These are phyloP conservation scores for Hirsutella minnesotensis DNA, from an alignment of 2,329 filamentous ascomycete genomes.

Conservation along the genomic window DNA sequence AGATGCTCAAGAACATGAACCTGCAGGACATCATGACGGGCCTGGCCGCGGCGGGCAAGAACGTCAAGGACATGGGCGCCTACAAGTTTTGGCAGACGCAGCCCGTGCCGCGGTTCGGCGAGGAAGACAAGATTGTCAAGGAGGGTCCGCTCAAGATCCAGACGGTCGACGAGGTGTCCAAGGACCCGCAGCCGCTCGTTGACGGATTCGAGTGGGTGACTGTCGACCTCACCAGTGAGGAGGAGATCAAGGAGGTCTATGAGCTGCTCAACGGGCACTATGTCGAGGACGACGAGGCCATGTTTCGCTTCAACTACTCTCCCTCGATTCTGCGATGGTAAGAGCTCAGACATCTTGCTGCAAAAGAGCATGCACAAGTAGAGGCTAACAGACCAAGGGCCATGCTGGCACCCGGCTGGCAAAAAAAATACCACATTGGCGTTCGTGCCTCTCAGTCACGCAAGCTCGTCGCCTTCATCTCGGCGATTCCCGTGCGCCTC, in stretches of 20 bases:
- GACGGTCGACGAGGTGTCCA: constrained; percentile 65
- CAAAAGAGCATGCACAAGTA: no score
- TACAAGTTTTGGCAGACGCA: constrained; percentile 99
- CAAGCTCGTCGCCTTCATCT: constrained; percentile 92
- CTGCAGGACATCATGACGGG: constrained; percentile 65
- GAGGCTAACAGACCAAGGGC: constrained; percentile 46
- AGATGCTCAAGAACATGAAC: constrained; percentile 49
- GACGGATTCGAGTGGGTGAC: constrained; percentile 91
- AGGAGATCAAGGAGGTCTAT: constrained; percentile 79
- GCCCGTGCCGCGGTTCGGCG: constrained; percentile 76
- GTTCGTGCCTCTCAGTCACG: constrained; percentile 73
- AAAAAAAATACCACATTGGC: constrained; percentile 87
- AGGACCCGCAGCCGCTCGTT: constrained; percentile 62
- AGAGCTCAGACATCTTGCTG: no score
- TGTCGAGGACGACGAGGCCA: constrained; percentile 92
- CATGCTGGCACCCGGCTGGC: constrained; percentile 89
- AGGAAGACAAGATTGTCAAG: constrained; percentile 40
- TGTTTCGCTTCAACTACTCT: constrained; percentile 97
- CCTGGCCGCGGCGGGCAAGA: constrained; percentile 68
- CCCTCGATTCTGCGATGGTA: constrained; percentile 80
- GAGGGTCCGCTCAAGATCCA: constrained; percentile 81
- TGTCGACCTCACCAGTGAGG: constrained; percentile 69
- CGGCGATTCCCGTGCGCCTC: constrained; percentile 76
- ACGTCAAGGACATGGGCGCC: constrained; percentile 88
- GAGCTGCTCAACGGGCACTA: constrained; percentile 88